Conservation (phyloP, 176 grass and related monocot genomes). For the Ensete glaucum region DNA sequence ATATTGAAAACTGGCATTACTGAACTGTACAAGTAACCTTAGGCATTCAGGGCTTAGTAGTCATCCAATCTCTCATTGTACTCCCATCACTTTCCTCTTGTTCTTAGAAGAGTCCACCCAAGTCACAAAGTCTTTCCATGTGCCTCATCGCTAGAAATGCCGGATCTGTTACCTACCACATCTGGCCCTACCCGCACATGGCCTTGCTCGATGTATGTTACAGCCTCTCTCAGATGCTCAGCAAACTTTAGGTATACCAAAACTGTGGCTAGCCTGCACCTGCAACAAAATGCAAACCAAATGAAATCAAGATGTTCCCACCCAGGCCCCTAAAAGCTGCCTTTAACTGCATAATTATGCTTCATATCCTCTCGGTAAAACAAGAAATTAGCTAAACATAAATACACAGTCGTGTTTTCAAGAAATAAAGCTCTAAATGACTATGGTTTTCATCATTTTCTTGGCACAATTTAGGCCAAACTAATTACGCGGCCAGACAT, state of each 20-base stretch:
- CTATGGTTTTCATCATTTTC: no score
- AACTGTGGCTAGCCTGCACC: constrained; percentile 61
- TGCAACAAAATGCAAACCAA: constrained; percentile 12
- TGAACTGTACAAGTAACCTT: background rate
- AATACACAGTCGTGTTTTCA: no score
- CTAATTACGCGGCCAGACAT: no score
- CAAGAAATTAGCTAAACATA: no score
- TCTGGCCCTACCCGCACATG: constrained; percentile 80
- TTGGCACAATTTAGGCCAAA: no score
- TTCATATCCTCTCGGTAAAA: no score
- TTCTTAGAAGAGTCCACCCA: constrained; percentile 92
- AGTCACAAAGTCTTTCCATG: constrained; percentile 90
- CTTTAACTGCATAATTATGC: no score
- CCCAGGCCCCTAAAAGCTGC: no score
- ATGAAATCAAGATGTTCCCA: no score
- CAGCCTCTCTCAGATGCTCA: constrained; percentile 77
- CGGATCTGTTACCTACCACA: constrained; percentile 50
- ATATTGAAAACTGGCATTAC: no score
- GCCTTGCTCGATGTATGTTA: constrained; percentile 78
- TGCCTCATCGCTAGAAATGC: constrained; percentile 83
- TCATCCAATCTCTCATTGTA: constrained; percentile 70
- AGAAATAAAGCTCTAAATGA: no score
- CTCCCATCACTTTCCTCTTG: constrained; percentile 41
- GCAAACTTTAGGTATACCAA: constrained; percentile 76
- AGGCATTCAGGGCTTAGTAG: constrained; percentile 43